Evolutionary conservation across 1,139 yeast genomes (phyloP), one percentile per base, ranked within the genome.

Genomic region (Pichia sp.): DNA sequence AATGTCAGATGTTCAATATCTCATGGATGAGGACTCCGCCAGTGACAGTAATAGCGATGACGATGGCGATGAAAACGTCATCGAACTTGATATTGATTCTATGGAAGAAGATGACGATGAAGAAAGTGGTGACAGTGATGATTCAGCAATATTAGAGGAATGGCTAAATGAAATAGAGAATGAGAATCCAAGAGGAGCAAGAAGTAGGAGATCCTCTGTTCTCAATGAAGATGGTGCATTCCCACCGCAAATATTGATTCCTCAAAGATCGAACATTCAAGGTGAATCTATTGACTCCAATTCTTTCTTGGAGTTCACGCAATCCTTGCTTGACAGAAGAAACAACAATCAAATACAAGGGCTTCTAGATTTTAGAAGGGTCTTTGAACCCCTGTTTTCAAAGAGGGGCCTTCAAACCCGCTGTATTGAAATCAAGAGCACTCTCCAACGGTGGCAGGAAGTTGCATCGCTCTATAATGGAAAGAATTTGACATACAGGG

Each of bases 381-480:
- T 39, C n/a, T 31, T 44, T 32, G 46, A 44, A 22, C 47, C 46
- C 9, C 22, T 44, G 9, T 34, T 22, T 37, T 38, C 38, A 32
- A 44, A 31, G 29, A 41, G 37, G 37, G 47, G 29, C 10, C 14
- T 21, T 21, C 46, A 42, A 30, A 43, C 40, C 23, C 51, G 51
- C 19, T 45, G 44, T 36, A 38, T 57, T 12, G 46, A 42, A 11
- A 62, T 82, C 30, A 72, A 72, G 44, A 70, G 85, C 0, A 77
- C 88, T 0, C 51, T 61, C 11, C 81, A 80, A 38, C 67, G 95
- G 47, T 86, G 94, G 94, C 60, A 60, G 28, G 86, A 82, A 33
- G 65, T 73, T 9, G 61, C 71, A 35, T 62, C 66, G 26, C 60
- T 74, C 58, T 72, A 73, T 45, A 64, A 63, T 24, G 60, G 37